Conservation (phyloP, 495 filamentous ascomycete genomes). For the Trichocladium antarcticum region DNA sequence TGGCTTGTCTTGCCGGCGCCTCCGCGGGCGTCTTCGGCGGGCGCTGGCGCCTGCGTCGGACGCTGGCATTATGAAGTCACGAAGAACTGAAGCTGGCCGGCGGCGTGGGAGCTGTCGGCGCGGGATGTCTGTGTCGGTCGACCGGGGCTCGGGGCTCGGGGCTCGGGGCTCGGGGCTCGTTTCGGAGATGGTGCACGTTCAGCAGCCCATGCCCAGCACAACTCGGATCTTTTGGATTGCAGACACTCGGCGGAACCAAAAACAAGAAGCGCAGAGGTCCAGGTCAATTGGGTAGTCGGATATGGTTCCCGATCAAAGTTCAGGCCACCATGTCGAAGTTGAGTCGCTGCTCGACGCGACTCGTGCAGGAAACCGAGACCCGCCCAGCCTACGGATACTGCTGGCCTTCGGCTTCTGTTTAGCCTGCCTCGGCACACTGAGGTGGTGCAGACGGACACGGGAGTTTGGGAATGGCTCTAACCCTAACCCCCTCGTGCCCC, state of each 20-base stretch:
- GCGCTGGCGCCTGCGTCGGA: conserved; percentile 13
- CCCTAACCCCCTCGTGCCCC: conserved; percentile 1
- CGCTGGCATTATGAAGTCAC: conserved; percentile 3
- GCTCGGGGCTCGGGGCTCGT: neutral
- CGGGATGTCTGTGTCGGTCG: neutral
- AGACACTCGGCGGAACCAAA: too few species aligned
- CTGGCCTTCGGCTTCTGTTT: conserved; percentile 10
- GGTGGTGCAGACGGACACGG: neutral
- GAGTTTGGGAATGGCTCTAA: conserved; percentile 2
- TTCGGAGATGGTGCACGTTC: neutral
- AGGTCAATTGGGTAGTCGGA: neutral
- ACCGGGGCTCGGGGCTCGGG: neutral
- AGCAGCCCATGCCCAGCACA: neutral
- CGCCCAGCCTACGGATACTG: conserved; percentile 3
- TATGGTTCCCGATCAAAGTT: neutral
- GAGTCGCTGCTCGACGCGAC: too few species aligned
- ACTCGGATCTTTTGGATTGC: neutral
- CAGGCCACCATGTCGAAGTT: neutral
- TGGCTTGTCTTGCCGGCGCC: conserved; percentile 47
- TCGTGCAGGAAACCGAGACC: conserved; percentile 2
- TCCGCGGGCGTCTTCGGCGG: conserved; percentile 32
- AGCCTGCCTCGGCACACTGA: conserved; percentile 19
- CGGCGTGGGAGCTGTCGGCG: neutral
- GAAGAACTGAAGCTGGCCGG: neutral
- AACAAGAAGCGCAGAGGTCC: neutral